Base-by-base conservation (phyloP, 352 stramenopile species). In the Sclerospora graminicola region DNA sequence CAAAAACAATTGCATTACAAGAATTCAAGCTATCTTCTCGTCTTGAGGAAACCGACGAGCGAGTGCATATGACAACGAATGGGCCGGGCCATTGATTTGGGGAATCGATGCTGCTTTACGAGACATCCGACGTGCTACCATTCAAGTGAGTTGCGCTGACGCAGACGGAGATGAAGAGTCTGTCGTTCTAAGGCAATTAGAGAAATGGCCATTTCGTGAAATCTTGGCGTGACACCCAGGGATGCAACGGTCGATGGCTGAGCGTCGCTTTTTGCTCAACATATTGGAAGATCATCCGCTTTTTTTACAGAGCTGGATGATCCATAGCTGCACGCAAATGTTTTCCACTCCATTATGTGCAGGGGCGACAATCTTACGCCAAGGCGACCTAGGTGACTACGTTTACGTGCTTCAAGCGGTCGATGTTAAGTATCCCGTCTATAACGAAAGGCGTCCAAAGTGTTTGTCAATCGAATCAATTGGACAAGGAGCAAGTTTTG, bases 401-500 rank as follows among this genome's bases (percentile, higher is more conserved):
- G 87, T 93, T 29, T 93, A 93, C 45, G 21, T 93, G 24, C 66
- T 93, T 28, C 90, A 48, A 71, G 51, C 4, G 79, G 82, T 27
- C 63, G 72, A 21, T 93, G 82, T 28, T 70, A 85, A 31, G 82
- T 93, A 15, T 63, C 78, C 35, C 68, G 82, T 5, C 52, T 65
- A 10, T 89, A 93, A 19, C 72, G 74, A 13, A 69, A 73, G 21
- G 59, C 56, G 18, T 42, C 54, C 1, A 51, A 62, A 5, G 48
- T 71, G 20, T 72, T 87, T 15, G 60, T 93, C 0, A 79, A 91
- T 40, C 69, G 77, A 3, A 52, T 83, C 15, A n/a, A 79, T 93
- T 20, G 79, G 79, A 1, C 58, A 61, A 20, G 72, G 77, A 10
- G 63, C 74, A 16, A 88, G 62, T 42, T 98, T 98, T 61, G 95